Evolutionary conservation across 2,329 filamentous ascomycete species (phyloP), one percentile per base, ranked within the genome.

Genomic region (Verruconis gallopava): DNA sequence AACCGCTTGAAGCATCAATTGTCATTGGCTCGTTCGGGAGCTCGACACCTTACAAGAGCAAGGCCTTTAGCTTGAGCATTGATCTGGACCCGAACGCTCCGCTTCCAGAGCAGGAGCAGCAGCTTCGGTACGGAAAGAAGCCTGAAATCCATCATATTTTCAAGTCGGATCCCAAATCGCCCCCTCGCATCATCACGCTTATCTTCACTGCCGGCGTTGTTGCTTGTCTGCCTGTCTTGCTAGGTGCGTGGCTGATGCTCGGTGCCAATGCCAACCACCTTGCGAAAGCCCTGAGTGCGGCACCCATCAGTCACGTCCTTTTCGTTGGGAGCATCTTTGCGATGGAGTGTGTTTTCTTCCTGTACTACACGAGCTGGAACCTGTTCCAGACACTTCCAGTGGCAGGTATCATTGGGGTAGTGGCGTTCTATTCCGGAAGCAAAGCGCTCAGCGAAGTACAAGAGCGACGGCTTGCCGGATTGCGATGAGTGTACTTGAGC

Each of bases 371-470:
- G 41, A 76, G 67, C 55, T 95, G 89, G 88, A 94, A 80, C 55
- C 69, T 98, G 36, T 94, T 96, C 71, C 81, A 94, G 67, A 77
- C 77, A 12, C 69, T 98, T 38, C 88, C 86, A 3, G 78, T 77
- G 19, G 77, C 81, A 42, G 69, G 69, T 22, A 64, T 78, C 34
- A 73, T 91, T 21, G 77, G 79, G 13, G 63, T 73, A 19, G 73
- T 86, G 42, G 76, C 84, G 9, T 85, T 93, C 57, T 62, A 96
- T 48, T 94, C 85, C 58, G 91, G 91, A 44, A 86, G 81, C 57
- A 80, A 86, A 61, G 91, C 91, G 4, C 68, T 98, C 51, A 82
- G 85, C 38, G 91, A 98, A 68, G 89, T 98, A 21, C 91, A 95
- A 67, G 77, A 80, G 55, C 75, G 91, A 50, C 77, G 91, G 44